Evolutionary conservation across 768 basidiomycete species (phyloP), one percentile per base, ranked within the genome.

Genomic region (Artomyces pyxidatus): DNA sequence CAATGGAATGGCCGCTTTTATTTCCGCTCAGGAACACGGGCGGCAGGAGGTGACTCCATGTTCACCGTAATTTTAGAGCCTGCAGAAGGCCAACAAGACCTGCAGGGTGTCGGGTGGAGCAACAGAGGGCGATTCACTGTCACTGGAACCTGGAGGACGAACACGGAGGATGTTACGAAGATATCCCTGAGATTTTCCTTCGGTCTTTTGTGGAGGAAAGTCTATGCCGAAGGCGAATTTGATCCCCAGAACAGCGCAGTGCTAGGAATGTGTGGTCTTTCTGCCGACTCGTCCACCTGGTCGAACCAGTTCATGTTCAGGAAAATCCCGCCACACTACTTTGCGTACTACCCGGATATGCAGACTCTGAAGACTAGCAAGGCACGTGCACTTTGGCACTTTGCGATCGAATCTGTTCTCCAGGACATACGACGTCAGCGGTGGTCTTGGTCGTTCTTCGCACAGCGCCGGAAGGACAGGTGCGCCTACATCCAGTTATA

Each of bases 401-500:
- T 58, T 39, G 68, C 67, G 10, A 59, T 62, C 25, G 30, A 30
- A 0, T 60, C 63, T 6, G 58, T 61, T 3, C 40, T 43, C 6
- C 43, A 52, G 28, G 50, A 58, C 12, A 41, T 68, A 4, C 57
- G 60, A 3, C 52, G 59, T 30, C 38, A 51, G 23, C 49, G 48
- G 1, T 66, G 61, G 61, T 46, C 61, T 2, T 67, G 64, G 65
- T 45, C 58, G 22, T 64, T 59, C 42, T 65, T 68, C 54, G 25
- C 54, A 23, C 61, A 64, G 39, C 59, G 67, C 26, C 53, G 63
- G 19, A 55, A 61, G 45, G 49, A 52, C 4, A 47, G 66, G 25
- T 29, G 51, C 6, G 38, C 54, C 0, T 63, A 62, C 37, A 52
- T 67, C 26, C 51, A 64, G 27, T 49, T 66, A 42, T 49, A 48